Evolutionary conservation across 2,329 filamentous ascomycete species (phyloP).

Genomic region (Neofusicoccum sp.): DNA sequence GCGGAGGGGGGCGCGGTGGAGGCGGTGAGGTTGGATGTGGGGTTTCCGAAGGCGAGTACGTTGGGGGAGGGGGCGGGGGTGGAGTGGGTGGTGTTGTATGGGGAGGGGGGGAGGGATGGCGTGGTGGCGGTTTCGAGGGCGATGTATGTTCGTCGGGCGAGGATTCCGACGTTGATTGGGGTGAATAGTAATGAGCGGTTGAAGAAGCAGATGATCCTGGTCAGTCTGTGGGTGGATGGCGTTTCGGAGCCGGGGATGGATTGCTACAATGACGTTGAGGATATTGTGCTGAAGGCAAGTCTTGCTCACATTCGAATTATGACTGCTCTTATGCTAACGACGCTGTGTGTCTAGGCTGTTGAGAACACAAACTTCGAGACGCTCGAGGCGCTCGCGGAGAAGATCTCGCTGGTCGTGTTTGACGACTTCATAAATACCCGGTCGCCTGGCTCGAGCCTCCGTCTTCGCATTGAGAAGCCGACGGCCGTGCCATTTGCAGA

Average conservation of each 20-base stretch:
- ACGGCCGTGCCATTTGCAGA: slow-evolving; percentile 72
- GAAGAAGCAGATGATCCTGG: slow-evolving; percentile 63
- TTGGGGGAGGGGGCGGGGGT: slow-evolving; percentile 61
- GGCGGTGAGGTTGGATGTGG: slow-evolving; percentile 53
- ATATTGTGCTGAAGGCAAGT: slow-evolving; percentile 60
- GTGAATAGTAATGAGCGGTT: slow-evolving; percentile 69
- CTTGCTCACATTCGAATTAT: background rate
- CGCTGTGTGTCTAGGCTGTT: slow-evolving; percentile 33
- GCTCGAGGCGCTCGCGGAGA: slow-evolving; percentile 44
- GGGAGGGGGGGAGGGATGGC: slow-evolving; percentile 59
- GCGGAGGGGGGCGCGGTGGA: slow-evolving; percentile 27
- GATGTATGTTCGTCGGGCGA: slow-evolving; percentile 57
- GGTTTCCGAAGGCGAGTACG: slow-evolving; percentile 67
- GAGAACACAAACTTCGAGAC: slow-evolving; percentile 46
- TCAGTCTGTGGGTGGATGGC: slow-evolving; percentile 61
- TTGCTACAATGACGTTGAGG: slow-evolving; percentile 57
- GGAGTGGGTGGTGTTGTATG: slow-evolving; percentile 22
- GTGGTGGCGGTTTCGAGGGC: slow-evolving; percentile 32
- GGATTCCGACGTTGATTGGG: slow-evolving; percentile 67
- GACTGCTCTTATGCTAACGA: background rate
- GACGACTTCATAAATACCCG: slow-evolving; percentile 35
- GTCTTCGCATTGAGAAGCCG: slow-evolving; percentile 67
- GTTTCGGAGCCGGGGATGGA: slow-evolving; percentile 47
- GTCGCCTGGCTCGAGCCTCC: slow-evolving; percentile 51
- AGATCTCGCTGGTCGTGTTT: slow-evolving; percentile 41